Percentiles rank a stretch among this genome's conserved stretches.
These are phyloP conservation scores for Cylindrodendrum hubeiense DNA, from an alignment of 2,329 filamentous ascomycete genomes.

Conservation along the genomic window DNA sequence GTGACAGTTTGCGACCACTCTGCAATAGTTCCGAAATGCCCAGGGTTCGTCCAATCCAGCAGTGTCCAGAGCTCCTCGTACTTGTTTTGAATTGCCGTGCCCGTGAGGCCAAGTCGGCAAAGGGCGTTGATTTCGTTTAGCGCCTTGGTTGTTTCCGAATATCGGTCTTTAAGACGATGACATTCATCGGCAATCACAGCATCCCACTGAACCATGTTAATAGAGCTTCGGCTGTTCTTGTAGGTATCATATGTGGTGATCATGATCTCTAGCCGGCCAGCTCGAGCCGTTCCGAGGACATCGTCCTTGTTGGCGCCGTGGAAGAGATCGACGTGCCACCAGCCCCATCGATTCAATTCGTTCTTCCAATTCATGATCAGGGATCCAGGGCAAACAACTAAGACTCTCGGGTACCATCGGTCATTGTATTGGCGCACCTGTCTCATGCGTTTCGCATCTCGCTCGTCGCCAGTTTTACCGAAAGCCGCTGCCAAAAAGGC, in stretches of 20 bases:
- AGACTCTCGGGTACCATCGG: constrained; percentile 80
- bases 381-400: constrained; percentile 91
- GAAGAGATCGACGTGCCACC: constrained; percentile 90
- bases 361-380: constrained; percentile 92
- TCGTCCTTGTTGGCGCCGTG: constrained; percentile 79
- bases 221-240: constrained; percentile 75
- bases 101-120: constrained; percentile 92
- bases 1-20: constrained; percentile 86
- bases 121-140: constrained; percentile 93
- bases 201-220: constrained; percentile 94
- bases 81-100: constrained; percentile 97
- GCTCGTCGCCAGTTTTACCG: constrained; percentile 91
- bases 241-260: constrained; percentile 96
- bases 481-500: constrained; percentile 93
- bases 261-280: constrained; percentile 87
- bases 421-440: constrained; percentile 77
- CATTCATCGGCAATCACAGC: constrained; percentile 96
- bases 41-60: constrained; percentile 96
- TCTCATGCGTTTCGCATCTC: constrained; percentile 88
- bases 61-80: constrained; percentile 98
- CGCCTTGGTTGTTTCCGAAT: constrained; percentile 82
- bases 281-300: constrained; percentile 77
- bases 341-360: constrained; percentile 91
- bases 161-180: constrained; percentile 85
- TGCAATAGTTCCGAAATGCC: constrained; percentile 70